phyloP scores from a whole-genome alignment of 169 alveolate species.

The Cardiosporidium cionae region DNA sequence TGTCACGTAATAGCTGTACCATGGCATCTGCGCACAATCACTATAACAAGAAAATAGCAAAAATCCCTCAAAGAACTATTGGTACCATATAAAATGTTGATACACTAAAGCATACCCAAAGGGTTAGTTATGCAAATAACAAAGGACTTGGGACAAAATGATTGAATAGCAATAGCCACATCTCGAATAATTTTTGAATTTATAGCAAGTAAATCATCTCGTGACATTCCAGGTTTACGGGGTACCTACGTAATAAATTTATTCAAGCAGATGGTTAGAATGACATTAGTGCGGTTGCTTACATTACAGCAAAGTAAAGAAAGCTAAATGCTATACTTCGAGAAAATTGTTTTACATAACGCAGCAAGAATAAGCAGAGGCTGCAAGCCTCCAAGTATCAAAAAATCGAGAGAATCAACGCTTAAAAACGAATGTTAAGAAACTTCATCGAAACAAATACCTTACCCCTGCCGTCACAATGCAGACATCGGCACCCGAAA shows the following conservation, averaged over 20 bases:
- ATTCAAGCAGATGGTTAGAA: neutral
- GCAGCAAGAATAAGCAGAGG: neutral
- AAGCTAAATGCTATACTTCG: no score
- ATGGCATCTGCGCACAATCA: constrained; percentile 26
- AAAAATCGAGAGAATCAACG: neutral
- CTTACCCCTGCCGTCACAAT: constrained; percentile 73
- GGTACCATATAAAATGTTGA: neutral
- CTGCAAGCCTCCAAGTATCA: neutral
- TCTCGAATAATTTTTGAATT: constrained; percentile 50
- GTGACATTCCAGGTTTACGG: constrained; percentile 65
- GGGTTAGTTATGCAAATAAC: constrained; percentile 66
- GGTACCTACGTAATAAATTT: constrained; percentile 45
- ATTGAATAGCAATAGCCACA: constrained; percentile 48
- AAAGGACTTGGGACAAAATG: constrained; percentile 54
- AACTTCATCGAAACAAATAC: neutral
- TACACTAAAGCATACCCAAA: constrained; percentile 19
- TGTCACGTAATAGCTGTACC: constrained; percentile 30
- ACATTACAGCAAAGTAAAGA: neutral
- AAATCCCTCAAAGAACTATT: neutral
- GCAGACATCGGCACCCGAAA: constrained; percentile 65
- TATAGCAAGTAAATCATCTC: constrained; percentile 56
- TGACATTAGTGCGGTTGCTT: neutral
- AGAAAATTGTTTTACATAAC: no score
- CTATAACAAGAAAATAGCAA: neutral
- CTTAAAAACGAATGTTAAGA: neutral